Evolutionary conservation across 1,139 yeast species (phyloP), one percentile per base, ranked within the genome.

Genomic region (Pichia sp.): DNA sequence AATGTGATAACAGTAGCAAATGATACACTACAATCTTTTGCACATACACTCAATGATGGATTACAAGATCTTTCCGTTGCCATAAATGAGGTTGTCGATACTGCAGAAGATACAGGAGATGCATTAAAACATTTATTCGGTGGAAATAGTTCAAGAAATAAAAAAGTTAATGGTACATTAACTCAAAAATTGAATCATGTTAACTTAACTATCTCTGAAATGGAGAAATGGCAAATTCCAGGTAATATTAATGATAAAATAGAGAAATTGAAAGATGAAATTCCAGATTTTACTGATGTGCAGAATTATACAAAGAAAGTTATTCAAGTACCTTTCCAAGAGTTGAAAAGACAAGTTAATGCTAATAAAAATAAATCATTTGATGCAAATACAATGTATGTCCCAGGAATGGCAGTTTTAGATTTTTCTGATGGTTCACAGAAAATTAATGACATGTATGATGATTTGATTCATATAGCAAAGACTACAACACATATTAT

Each of bases 181-280:
- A 52, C 52, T 23, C 45, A 46, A 4, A 44, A 46, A 7, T 48
- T 65, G 3, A 44, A 49, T n/a, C 48, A 51, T 30, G 75, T 91
- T 14, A 74, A 79, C 51, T 54, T 83, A 24, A 79, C 93, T 0
- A 68, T 85, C 2, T 57, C 63, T 4, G 62, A 73, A 0, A 66
- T 89, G 47, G 63, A 69, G 42, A 66, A 79, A 46, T 60, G 91
- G 40, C 58, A 72, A 12, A 82, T 91, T 6, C 86, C 96, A 1
- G 53, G 71, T 0, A 62, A 77, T 0, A 74, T 85, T 31, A 71
- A 81, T 49, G 55, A 58, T 2, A 71, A 76, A 26, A 63, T 86
- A 11, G 69, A 71, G 5, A 51, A 54, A 1, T 56, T 84, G 30
- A 62, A 66, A 26, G 59, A 59, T 1, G 63, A 73, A 11, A 61